Evolutionary conservation across 345 rosid species (phyloP), one percentile per base, ranked within the genome.

Genomic region (Geranium rotundifolium): DNA sequence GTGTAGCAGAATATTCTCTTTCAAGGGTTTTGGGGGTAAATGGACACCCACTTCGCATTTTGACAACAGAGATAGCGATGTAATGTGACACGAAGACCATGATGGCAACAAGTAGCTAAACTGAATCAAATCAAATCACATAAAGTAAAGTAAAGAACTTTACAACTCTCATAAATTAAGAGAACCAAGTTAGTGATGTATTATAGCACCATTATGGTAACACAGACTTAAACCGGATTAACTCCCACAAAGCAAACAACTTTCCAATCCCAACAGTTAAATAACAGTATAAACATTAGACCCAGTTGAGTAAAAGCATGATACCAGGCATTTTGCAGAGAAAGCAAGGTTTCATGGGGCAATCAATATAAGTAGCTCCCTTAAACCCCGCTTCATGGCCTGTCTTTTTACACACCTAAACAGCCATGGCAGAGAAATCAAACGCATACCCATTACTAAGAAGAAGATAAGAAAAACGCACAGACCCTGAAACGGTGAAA

Each of bases 361-460:
- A 93, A 71, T 90, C 96, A 17, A 93, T 80, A 68, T 92, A 89
- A 0, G 97, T 87, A 13, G 98, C 98, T 23, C 98, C 98, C 69
- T 80, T 87, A 65, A 92, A 89, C 13, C 97, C 98, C 1, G 99
- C 97, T 77, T 93, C 96, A 72, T 93, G 99, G 19, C 97, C 99
- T 17, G 87, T 68, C 71, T 70, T 84, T 65, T 87, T 92, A 68
- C 98, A 92, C 1, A 89, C 98, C 98, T 92, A 78, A 17, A 77
- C 60, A 20, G 17, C 1, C 27, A 31, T 67, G 60, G 60, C 41
- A 68, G 37, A 54, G 72, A 67, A 56, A 13, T 39, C 62, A 65
- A 66, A 58, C 57, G 15, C 46, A 20, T 46, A 12, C 34, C 57
- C 57, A 41, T 20, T 49, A 41, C 68, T 29, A n/a, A 10, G 23